These are phyloP conservation scores for Penicillium psychrofluorescens DNA, from an alignment of 495 filamentous ascomycete species.

Conservation along the genomic window DNA sequence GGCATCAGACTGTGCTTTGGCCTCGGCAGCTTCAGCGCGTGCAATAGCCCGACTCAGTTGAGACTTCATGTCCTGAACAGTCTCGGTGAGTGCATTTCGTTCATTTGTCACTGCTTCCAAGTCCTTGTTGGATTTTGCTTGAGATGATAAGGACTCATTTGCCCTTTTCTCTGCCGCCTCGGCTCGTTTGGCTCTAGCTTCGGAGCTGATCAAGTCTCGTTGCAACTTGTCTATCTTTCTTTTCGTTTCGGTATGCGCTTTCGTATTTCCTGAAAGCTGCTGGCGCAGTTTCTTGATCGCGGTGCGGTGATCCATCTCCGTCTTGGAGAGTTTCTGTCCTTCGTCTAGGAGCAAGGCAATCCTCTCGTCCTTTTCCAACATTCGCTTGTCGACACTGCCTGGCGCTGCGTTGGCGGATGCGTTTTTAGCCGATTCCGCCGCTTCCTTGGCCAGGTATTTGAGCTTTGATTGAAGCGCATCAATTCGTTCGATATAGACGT, in stretches of 20 bases:
- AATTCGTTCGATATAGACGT: slow-evolving; percentile 80
- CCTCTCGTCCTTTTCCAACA: slow-evolving; percentile 84
- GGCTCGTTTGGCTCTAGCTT: slow-evolving; percentile 54
- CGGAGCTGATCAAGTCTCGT: slow-evolving; percentile 48
- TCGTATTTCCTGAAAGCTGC: slow-evolving; percentile 49
- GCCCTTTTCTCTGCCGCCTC: slow-evolving; percentile 61
- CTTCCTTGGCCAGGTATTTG: slow-evolving; percentile 74
- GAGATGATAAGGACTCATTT: slow-evolving; percentile 54
- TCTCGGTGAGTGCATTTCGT: slow-evolving; percentile 54
- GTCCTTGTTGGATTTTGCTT: slow-evolving; percentile 64
- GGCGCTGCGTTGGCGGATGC: slow-evolving; percentile 52
- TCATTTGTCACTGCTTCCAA: slow-evolving; percentile 60
- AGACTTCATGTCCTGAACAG: slow-evolving; percentile 60
- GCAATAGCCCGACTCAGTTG: slow-evolving; percentile 63
- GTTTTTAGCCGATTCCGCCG: slow-evolving; percentile 61
- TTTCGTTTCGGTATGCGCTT: slow-evolving; percentile 34
- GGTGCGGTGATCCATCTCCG: slow-evolving; percentile 73
- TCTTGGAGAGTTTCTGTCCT: slow-evolving; percentile 80
- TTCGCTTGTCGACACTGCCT: slow-evolving; percentile 63
- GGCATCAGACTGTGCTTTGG: slow-evolving; percentile 57
- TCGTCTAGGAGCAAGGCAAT: slow-evolving; percentile 87
- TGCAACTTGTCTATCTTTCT: slow-evolving; percentile 61
- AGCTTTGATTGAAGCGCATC: slow-evolving; percentile 89
- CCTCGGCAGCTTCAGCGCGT: slow-evolving; percentile 60
- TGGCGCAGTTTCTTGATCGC: slow-evolving; percentile 82